These are phyloP conservation scores for Chrysanthemum lavandulifolium DNA, from an alignment of 129 eudicot species.

Conservation along the genomic window DNA sequence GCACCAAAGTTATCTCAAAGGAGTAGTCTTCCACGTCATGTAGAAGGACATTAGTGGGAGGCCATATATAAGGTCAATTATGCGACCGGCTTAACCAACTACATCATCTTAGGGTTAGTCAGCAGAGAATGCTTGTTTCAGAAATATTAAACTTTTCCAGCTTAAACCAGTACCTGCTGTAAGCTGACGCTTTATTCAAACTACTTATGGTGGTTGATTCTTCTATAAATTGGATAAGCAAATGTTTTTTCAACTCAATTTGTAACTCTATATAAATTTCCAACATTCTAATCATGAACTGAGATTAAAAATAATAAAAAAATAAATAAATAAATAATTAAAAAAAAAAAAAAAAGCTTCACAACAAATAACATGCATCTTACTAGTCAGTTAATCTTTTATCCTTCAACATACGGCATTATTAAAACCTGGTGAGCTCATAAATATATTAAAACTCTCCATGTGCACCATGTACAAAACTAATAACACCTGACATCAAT, in stretches of 20 bases:
- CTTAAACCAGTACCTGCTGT: not conserved
- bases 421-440: conserved; percentile 10
- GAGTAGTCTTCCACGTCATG: conserved; percentile 6
- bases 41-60: conserved; percentile 35
- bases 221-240: too few relatives aligned
- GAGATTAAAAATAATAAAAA: not conserved
- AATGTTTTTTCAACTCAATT: too few relatives aligned
- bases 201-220: too few relatives aligned
- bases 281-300: too few relatives aligned
- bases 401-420: conserved; percentile 10
- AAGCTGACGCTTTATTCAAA: too few relatives aligned
- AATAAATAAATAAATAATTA: too few relatives aligned
- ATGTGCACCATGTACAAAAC: conserved; percentile 19
- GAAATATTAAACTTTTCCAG: conserved; percentile 7
- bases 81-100: not conserved
- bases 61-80: conserved; percentile 28
- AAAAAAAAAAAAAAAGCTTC: too few relatives aligned
- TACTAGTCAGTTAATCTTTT: not conserved
- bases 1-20: not conserved
- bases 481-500: not conserved
- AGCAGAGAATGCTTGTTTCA: conserved; percentile 7
- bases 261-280: too few relatives aligned
- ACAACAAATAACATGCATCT: too few relatives aligned
- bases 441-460: not conserved
- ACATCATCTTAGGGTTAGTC: conserved; percentile 14